Conservation (phyloP, 345 rosid genomes). For the Aegle marmelos region DNA sequence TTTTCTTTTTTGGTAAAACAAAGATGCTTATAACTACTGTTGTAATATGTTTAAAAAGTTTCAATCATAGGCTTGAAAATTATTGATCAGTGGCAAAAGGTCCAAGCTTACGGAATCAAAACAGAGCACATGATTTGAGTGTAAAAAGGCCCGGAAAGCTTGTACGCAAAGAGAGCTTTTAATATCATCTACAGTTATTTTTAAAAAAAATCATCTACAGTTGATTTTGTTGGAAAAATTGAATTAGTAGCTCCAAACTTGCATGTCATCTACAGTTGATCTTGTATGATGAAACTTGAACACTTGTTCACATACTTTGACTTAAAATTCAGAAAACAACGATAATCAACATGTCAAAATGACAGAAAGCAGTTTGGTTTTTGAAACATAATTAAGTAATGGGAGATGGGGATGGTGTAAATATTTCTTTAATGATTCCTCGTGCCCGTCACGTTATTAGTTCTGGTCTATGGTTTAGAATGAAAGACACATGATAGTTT, state of each 20-base stretch:
- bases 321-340: neutral
- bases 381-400: neutral
- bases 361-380: neutral
- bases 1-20: too few species aligned
- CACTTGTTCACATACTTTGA: neutral
- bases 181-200: constrained; percentile 2
- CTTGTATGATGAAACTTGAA: constrained; percentile 7
- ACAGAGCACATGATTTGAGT: constrained; percentile 18
- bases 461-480: too few species aligned
- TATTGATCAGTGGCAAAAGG: too few species aligned
- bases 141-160: neutral
- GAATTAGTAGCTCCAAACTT: constrained; percentile 1
- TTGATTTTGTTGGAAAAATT: constrained; percentile 5
- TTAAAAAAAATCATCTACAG: constrained; percentile 11
- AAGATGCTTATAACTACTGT: too few species aligned
- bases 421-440: too few species aligned
- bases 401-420: neutral
- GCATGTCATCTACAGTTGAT: constrained; percentile 10
- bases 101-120: neutral
- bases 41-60: too few species aligned
- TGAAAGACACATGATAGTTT: neutral
- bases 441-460: too few species aligned
- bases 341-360: neutral
- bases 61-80: too few species aligned
- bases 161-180: neutral